phyloP scores from a whole-genome alignment of 257 asterid species.

The Apocynum venetum region DNA sequence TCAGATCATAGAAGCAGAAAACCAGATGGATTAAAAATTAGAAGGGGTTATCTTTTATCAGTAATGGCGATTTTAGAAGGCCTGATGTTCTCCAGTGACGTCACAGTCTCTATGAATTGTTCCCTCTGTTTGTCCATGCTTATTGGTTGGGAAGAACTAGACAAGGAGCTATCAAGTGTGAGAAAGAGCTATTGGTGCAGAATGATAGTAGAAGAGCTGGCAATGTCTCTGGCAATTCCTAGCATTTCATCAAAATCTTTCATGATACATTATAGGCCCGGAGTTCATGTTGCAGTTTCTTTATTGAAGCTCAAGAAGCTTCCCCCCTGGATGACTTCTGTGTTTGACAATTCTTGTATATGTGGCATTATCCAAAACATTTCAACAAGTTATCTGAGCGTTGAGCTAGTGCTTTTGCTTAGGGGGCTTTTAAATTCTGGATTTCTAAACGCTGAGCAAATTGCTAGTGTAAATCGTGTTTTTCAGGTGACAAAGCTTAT shows the following conservation, averaged over 20 bases:
- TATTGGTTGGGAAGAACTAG: constrained; percentile 48
- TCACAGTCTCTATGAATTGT: constrained; percentile 57
- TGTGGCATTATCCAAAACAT: constrained; percentile 47
- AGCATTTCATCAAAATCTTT: constrained; percentile 44
- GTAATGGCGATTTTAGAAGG: constrained; percentile 66
- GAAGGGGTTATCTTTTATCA: constrained; percentile 51
- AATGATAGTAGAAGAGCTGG: constrained; percentile 81
- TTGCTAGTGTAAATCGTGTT: constrained; percentile 49
- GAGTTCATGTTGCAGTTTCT: constrained; percentile 54
- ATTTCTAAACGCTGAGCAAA: constrained; percentile 53
- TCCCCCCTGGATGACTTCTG: constrained; percentile 59
- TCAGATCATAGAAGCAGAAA: constrained; percentile 30
- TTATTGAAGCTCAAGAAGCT: constrained; percentile 45
- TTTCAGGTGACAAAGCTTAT: constrained; percentile 55
- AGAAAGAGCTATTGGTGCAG: constrained; percentile 58
- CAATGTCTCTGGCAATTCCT: constrained; percentile 63
- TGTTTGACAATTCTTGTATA: constrained; percentile 57
- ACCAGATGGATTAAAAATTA: constrained; percentile 31
- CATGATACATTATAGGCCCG: constrained; percentile 58
- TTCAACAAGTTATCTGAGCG: constrained; percentile 43
- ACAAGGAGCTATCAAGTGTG: constrained; percentile 26
- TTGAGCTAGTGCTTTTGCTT: constrained; percentile 62
- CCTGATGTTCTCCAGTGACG: constrained; percentile 52
- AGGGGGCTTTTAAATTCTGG: constrained; percentile 63
- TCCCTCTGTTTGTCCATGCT: constrained; percentile 64